A percentile compares a stretch with the other conserved stretches of the same genome.
Evolutionary conservation across 768 basidiomycete genomes (phyloP).

Genomic region (Xerocomus potaroensis): DNA sequence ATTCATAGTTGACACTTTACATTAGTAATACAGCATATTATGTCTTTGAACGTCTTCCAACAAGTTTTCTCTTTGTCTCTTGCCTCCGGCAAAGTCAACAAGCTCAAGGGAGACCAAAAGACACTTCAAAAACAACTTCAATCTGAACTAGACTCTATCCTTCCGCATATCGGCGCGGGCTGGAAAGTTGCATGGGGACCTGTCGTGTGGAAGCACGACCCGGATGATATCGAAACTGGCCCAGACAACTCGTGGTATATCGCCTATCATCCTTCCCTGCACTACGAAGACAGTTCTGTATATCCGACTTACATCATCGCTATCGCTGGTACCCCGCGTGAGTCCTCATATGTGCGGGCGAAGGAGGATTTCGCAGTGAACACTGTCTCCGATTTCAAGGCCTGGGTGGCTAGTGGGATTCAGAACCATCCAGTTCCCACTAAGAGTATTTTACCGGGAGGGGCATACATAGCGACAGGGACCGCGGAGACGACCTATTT

Average conservation of each 20-base stretch:
- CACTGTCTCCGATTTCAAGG: constrained; percentile 1
- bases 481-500: background rate
- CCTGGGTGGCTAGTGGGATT: constrained; percentile 1
- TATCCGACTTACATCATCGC: constrained; percentile 8
- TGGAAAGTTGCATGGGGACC: constrained; percentile 14
- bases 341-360: no score
- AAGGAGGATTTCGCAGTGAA: background rate
- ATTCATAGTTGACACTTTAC: no score
- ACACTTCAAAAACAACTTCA: background rate
- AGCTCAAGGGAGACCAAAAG: background rate
- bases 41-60: constrained; percentile 11
- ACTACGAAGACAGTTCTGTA: constrained; percentile 3
- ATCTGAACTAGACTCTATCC: background rate
- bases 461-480: constrained; percentile 1
- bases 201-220: background rate
- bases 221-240: background rate
- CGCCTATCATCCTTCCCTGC: constrained; percentile 1
- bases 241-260: constrained; percentile 7
- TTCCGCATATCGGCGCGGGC: background rate
- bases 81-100: constrained; percentile 1
- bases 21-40: no score
- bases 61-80: constrained; percentile 12
- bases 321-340: background rate
- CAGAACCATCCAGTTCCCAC: background rate
- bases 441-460: background rate